Evolutionary conservation across 495 filamentous ascomycete species (phyloP).

Genomic region (Hyaloscypha finlandica): DNA sequence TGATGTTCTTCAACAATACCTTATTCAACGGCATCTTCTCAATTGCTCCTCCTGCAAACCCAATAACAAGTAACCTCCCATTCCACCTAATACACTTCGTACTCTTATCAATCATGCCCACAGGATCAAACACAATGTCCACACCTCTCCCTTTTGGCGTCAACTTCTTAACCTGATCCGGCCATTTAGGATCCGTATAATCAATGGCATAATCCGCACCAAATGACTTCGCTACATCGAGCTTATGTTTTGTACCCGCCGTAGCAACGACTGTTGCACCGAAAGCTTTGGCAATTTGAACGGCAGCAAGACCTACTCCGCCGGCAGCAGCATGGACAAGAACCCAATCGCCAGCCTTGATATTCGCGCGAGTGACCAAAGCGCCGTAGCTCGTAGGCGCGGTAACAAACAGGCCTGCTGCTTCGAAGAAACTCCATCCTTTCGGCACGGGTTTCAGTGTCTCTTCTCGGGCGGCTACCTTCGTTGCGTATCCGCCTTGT

Average conservation of each 20-base stretch:
- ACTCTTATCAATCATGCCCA: slow-evolving; percentile 79
- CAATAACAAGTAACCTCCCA: slow-evolving; percentile 81
- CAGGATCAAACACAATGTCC: slow-evolving; percentile 89
- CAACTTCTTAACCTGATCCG: slow-evolving; percentile 73
- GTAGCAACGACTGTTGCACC: slow-evolving; percentile 91
- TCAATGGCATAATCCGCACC: slow-evolving; percentile 84
- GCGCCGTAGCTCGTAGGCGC: slow-evolving; percentile 89
- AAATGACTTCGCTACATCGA: slow-evolving; percentile 73
- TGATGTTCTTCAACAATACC: slow-evolving; percentile 92
- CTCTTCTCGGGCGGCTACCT: slow-evolving; percentile 65
- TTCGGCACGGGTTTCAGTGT: slow-evolving; percentile 70
- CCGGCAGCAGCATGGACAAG: slow-evolving; percentile 92
- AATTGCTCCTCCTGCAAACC: slow-evolving; percentile 85
- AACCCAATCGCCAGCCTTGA: slow-evolving; percentile 81
- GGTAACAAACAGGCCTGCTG: slow-evolving; percentile 88
- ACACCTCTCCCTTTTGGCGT: slow-evolving; percentile 72
- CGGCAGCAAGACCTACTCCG: slow-evolving; percentile 87
- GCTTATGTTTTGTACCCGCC: slow-evolving; percentile 74
- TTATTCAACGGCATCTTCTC: slow-evolving; percentile 93
- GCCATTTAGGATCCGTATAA: slow-evolving; percentile 73
- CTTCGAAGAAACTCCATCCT: slow-evolving; percentile 82
- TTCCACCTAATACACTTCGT: slow-evolving; percentile 93
- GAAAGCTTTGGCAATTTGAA: slow-evolving; percentile 89
- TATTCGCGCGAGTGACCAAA: slow-evolving; percentile 72
- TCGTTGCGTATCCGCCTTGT: slow-evolving; percentile 85